A percentile compares a stretch with the other conserved stretches of the same genome.
phyloP scores from a whole-genome alignment of 2,329 filamentous ascomycete genomes.

The Arthrobotrys sphaeroides region DNA sequence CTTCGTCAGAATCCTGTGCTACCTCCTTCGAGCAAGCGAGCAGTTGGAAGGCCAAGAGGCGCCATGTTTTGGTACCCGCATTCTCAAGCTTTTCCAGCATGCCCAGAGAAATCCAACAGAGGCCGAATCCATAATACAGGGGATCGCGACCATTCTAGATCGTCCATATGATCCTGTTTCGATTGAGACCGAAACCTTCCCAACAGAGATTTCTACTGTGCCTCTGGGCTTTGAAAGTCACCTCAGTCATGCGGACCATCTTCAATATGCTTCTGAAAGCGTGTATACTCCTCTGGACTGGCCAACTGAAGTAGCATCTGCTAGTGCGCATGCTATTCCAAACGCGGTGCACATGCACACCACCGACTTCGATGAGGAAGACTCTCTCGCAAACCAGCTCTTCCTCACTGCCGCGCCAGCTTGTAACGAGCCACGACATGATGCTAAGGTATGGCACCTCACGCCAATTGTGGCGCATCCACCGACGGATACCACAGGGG shows the following conservation, averaged over 20 bases:
- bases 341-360: constrained; percentile 6
- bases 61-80: constrained; percentile 49
- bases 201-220: constrained; percentile 18
- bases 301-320: background rate
- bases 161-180: constrained; percentile 31
- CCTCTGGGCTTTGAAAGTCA: constrained; percentile 7
- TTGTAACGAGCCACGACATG: constrained; percentile 19
- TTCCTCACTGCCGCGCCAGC: constrained; percentile 32
- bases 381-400: constrained; percentile 10
- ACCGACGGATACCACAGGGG: background rate
- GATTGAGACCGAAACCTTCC: constrained; percentile 2
- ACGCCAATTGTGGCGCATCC: constrained; percentile 43
- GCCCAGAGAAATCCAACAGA: constrained; percentile 49
- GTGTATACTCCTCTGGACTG: constrained; percentile 21
- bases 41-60: constrained; percentile 50
- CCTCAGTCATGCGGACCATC: constrained; percentile 18
- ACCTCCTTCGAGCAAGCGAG: constrained; percentile 38
- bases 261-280: constrained; percentile 25
- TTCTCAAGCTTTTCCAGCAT: constrained; percentile 49
- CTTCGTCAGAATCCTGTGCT: constrained; percentile 35
- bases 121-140: constrained; percentile 35
- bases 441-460: constrained; percentile 29
- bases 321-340: constrained; percentile 27
- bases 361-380: constrained; percentile 3
- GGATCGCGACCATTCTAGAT: constrained; percentile 41